Evolutionary conservation across 352 stramenopile genomes (phyloP), one percentile per base, ranked within the genome.

Genomic region (Globisporangium abappressorium): DNA sequence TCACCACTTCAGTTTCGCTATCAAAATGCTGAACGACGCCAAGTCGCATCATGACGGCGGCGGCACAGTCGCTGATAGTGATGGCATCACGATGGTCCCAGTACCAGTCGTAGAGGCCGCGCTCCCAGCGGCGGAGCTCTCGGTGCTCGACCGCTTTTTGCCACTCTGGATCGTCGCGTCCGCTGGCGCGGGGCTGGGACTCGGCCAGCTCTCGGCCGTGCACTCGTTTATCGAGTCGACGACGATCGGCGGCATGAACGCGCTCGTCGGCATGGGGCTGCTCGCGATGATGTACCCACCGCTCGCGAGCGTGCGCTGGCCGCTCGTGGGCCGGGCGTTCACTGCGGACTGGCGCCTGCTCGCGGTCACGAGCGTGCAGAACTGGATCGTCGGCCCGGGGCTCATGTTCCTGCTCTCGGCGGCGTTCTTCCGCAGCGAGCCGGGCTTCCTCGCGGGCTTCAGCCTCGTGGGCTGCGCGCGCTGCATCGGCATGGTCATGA

Each of bases 401-500:
- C 41, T 78, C 34, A 93, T 91, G 84, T 91, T 79, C 69, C 54
- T 81, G 20, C 70, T 88, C 51, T 70, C 80, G 11, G 74, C 76
- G 0, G 74, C 60, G 11, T 87, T 87, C 69, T 90, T 87, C 72
- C 75, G 76, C 43, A 34, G 74, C 41, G 69, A 86, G 28, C 26
- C 69, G 3, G 77, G 79, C 12, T 92, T 86, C 72, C 78, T 92
- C 55, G 73, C 81, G 0, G 86, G 86, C 5, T 84, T 91, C 57
- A 87, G 78, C 47, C 75, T 93, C 64, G 78, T 94, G 3, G 86
- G 86, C 1, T 90, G 82, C 58, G 72, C 82, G 53, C 78, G 84
- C 9, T 94, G 83, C 66, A 94, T 91, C 47, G 84, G 80, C 22
- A 94, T 94, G 86, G 86, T 93, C 64, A 87, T 94, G 72, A 87